These are phyloP conservation scores for Penstemon davidsonii DNA, from an alignment of 257 asterid species.

Conservation along the genomic window DNA sequence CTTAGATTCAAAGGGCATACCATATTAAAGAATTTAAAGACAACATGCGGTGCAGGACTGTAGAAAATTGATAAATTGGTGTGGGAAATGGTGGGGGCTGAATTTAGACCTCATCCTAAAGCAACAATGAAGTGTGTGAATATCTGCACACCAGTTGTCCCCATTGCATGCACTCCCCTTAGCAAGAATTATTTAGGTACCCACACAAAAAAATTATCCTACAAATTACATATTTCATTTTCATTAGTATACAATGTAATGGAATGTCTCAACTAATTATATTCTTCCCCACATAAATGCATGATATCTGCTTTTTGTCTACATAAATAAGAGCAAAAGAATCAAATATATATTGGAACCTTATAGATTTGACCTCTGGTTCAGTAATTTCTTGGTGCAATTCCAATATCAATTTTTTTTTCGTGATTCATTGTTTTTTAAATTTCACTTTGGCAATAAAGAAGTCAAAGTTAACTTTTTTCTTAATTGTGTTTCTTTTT, in stretches of 20 bases:
- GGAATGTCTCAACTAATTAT: constrained; percentile 1
- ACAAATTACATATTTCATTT: not conserved
- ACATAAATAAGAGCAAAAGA: too few relatives aligned
- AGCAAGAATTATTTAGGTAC: not conserved
- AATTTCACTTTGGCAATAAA: too few relatives aligned
- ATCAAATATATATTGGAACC: too few relatives aligned
- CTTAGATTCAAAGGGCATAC: not conserved
- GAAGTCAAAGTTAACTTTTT: too few relatives aligned
- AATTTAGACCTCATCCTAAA: not conserved
- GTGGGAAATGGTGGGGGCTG: not conserved
- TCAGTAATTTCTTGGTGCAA: not conserved
- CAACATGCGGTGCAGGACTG: too few relatives aligned
- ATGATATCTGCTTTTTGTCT: not conserved
- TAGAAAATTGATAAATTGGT: not conserved
- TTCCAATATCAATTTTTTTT: not conserved
- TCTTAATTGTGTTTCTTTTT: too few relatives aligned
- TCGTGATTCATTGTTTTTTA: too few relatives aligned
- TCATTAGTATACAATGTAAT: not conserved
- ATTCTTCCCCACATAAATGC: not conserved
- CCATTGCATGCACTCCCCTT: not conserved
- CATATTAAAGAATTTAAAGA: too few relatives aligned
- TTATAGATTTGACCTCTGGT: too few relatives aligned
- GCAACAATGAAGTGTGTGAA: constrained; percentile 2
- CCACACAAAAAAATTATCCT: not conserved
- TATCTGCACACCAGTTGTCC: constrained; percentile 6